Evolutionary conservation across 495 filamentous ascomycete species (phyloP).

Genomic region (Corynascus novoguineensis): DNA sequence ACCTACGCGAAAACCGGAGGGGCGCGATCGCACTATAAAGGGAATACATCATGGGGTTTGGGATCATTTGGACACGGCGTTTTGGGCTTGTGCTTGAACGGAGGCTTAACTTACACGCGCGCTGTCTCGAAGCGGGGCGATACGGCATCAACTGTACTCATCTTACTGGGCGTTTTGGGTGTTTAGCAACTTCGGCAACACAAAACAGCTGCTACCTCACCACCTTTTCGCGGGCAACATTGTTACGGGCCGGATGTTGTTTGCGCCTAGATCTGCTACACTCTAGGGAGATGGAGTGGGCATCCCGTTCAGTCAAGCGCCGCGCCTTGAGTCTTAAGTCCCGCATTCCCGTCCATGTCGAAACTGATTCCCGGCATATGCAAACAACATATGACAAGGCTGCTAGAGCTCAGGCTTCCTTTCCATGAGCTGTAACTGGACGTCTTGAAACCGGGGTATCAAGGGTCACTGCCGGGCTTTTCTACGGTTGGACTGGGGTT

Average conservation of each 20-base stretch:
- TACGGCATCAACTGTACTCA: conserved; percentile 9
- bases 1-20: conserved; percentile 67
- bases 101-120: not conserved
- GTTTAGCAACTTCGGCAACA: not conserved
- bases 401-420: too few species aligned
- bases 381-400: not conserved
- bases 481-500: too few species aligned
- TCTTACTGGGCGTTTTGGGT: conserved; percentile 4
- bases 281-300: not conserved
- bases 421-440: too few species aligned
- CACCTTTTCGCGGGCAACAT: not conserved
- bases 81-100: conserved; percentile 17
- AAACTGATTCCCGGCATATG: not conserved
- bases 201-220: not conserved
- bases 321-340: not conserved
- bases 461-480: too few species aligned
- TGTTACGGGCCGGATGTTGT: not conserved
- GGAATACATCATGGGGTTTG: conserved; percentile 2
- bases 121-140: conserved; percentile 1
- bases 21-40: conserved; percentile 71
- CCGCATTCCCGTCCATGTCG: not conserved
- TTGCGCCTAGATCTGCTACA: not conserved
- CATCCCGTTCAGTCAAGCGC: not conserved
- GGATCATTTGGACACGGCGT: conserved; percentile 22
- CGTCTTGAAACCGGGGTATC: too few species aligned